Evolutionary conservation across 2,329 filamentous ascomycete genomes (phyloP).

Genomic region (Aureobasidium subglaciale): DNA sequence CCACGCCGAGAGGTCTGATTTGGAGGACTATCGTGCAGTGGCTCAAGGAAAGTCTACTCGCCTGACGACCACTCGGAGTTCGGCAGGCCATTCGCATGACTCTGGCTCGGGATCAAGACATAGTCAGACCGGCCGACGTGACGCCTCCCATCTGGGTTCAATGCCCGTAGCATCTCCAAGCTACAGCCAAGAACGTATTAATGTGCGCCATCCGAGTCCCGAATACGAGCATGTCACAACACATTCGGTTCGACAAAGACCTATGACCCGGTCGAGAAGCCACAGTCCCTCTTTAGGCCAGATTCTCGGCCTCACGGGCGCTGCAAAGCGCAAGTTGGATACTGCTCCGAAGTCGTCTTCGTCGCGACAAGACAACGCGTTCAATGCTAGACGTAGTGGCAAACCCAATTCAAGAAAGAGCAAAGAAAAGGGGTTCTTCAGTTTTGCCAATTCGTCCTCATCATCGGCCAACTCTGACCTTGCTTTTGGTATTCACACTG

Average conservation of each 20-base stretch:
- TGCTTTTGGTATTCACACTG: slow-evolving; percentile 34
- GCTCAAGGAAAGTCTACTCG: too few species aligned
- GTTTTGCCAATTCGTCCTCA: slow-evolving; percentile 40
- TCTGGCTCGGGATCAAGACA: background rate
- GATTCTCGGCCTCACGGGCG: slow-evolving; percentile 20
- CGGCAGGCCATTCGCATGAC: too few species aligned
- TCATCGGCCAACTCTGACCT: slow-evolving; percentile 42
- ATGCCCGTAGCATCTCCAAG: too few species aligned
- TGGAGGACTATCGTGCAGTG: too few species aligned
- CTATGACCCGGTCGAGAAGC: slow-evolving; percentile 36
- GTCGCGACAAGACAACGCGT: slow-evolving; percentile 21
- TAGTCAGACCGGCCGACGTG: background rate
- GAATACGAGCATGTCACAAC: background rate
- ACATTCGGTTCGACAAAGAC: background rate
- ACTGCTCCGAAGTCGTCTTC: slow-evolving; percentile 16
- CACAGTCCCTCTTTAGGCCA: slow-evolving; percentile 23
- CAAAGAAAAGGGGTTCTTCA: slow-evolving; percentile 40
- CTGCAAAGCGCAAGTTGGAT: slow-evolving; percentile 16
- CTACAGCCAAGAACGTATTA: background rate
- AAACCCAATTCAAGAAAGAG: slow-evolving; percentile 18
- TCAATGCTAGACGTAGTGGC: slow-evolving; percentile 23
- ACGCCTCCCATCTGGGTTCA: background rate
- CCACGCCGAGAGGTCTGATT: background rate
- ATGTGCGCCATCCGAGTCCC: slow-evolving; percentile 7
- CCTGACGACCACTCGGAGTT: too few species aligned